phyloP scores from a whole-genome alignment of 306 rosid species.

The Inga laurina region DNA sequence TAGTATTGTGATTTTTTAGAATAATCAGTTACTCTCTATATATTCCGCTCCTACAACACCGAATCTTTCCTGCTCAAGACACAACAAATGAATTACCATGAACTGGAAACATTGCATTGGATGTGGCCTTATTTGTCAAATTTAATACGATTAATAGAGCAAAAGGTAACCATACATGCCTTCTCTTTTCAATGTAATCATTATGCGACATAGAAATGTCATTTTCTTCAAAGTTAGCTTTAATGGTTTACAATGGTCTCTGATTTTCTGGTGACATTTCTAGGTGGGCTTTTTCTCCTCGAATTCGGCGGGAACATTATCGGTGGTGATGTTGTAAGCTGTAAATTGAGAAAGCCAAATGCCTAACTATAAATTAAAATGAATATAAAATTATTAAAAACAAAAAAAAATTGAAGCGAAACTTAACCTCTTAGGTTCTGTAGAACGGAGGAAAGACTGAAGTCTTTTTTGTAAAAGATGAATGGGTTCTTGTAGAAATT shows the following conservation, averaged over 20 bases:
- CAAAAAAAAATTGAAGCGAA: neutral
- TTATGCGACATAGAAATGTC: slow-evolving; percentile 71
- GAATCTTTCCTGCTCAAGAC: slow-evolving; percentile 55
- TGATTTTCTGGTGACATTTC: slow-evolving; percentile 51
- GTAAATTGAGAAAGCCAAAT: slow-evolving; percentile 12
- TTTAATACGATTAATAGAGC: neutral
- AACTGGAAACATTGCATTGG: neutral
- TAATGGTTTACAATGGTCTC: slow-evolving; percentile 18
- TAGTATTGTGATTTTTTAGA: too few species aligned
- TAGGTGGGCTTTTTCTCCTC: slow-evolving; percentile 11
- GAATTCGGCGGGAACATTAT: slow-evolving; percentile 38
- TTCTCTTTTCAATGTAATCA: slow-evolving; percentile 69
- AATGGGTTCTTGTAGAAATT: slow-evolving; percentile 84
- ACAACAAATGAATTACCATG: slow-evolving; percentile 4
- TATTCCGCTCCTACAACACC: too few species aligned
- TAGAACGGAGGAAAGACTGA: slow-evolving; percentile 70
- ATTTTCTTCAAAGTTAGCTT: slow-evolving; percentile 2
- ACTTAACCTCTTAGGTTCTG: slow-evolving; percentile 58
- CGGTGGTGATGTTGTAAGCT: slow-evolving; percentile 81
- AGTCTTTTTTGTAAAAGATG: slow-evolving; percentile 67
- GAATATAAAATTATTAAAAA: neutral
- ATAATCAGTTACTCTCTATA: too few species aligned
- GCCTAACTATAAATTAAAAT: neutral
- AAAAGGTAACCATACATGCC: slow-evolving; percentile 34
- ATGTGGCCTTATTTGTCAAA: too few species aligned